Percentiles rank a stretch among this genome's conserved stretches.
phyloP scores from a whole-genome alignment of 2,329 filamentous ascomycete species.

The Zasmidium citrigriseum region DNA sequence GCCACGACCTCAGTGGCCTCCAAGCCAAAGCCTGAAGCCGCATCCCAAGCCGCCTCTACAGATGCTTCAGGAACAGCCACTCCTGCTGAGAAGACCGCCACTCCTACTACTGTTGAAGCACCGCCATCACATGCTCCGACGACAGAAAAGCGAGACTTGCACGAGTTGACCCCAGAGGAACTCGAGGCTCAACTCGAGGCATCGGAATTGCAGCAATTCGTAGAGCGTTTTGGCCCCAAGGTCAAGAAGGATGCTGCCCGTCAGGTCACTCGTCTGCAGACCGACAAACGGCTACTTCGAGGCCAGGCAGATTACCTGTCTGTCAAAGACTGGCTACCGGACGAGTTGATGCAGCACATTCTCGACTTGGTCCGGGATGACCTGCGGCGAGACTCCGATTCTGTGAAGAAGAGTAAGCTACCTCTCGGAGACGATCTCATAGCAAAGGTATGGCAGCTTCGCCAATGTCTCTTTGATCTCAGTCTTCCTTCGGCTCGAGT shows the following conservation, averaged over 20 bases:
- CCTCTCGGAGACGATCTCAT: conserved; percentile 75
- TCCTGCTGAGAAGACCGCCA: conserved; percentile 22
- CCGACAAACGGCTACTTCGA: conserved; percentile 79
- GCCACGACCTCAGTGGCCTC: conserved; percentile 85
- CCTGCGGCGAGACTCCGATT: conserved; percentile 24
- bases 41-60: conserved; percentile 28
- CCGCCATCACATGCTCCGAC: conserved; percentile 4
- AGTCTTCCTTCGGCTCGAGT: conserved; percentile 68
- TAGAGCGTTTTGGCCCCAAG: conserved; percentile 81
- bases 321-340: conserved; percentile 75
- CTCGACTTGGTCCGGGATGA: conserved; percentile 72
- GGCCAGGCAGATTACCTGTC: conserved; percentile 74
- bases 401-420: conserved; percentile 52
- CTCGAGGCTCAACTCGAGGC: conserved; percentile 87
- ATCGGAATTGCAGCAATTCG: conserved; percentile 82
- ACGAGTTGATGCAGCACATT: conserved; percentile 75
- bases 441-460: conserved; percentile 80
- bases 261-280: conserved; percentile 76
- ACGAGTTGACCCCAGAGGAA: conserved; percentile 76
- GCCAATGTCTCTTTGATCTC: conserved; percentile 68
- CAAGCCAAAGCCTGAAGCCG: conserved; percentile 58
- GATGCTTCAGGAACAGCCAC: conserved; percentile 33
- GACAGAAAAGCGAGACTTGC: conserved; percentile 37
- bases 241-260: conserved; percentile 76
- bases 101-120: conserved; percentile 30